Conservation (phyloP, 164 flowering plant genomes). For the Cinnamomum chago region DNA sequence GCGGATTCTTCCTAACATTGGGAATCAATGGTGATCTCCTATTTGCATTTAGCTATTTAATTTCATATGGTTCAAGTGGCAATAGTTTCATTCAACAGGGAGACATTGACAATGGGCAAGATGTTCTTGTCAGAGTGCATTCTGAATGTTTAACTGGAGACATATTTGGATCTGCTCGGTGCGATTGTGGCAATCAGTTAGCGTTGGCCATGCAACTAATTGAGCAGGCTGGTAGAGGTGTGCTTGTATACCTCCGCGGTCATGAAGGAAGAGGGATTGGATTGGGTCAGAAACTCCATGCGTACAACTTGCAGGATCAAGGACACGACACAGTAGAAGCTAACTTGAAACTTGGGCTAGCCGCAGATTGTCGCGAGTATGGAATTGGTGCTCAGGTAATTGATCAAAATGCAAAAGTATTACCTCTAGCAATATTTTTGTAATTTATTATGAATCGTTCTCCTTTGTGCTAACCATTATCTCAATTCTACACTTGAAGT, state of each 20-base stretch:
- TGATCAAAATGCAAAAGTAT: background rate
- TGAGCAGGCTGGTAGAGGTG: slow-evolving; percentile 78
- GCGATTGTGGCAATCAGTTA: slow-evolving; percentile 89
- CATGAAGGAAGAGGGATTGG: slow-evolving; percentile 98
- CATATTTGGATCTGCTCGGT: slow-evolving; percentile 78
- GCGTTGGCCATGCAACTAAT: slow-evolving; percentile 80
- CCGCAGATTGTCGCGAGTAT: slow-evolving; percentile 85
- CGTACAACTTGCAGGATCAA: slow-evolving; percentile 89
- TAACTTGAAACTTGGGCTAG: slow-evolving; percentile 79
- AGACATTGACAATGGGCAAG: slow-evolving; percentile 69
- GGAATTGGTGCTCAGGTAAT: slow-evolving; percentile 94
- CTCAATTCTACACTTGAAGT: too few species aligned
- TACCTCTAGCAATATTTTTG: too few species aligned
- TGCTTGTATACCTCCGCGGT: slow-evolving; percentile 74
- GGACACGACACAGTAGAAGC: slow-evolving; percentile 99
- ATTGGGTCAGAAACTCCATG: slow-evolving; percentile 80
- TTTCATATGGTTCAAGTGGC: background rate
- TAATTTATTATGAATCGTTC: too few species aligned
- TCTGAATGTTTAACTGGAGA: slow-evolving; percentile 93
- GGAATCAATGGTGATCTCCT: too few species aligned
- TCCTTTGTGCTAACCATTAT: too few species aligned
- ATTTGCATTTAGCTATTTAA: too few species aligned
- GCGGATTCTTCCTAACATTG: too few species aligned
- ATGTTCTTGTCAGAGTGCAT: slow-evolving; percentile 83
- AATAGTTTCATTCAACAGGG: slow-evolving; percentile 36